These are phyloP conservation scores for Coemansia sp. DNA, from an alignment of 192 early-diverging fungal species.

Conservation along the genomic window DNA sequence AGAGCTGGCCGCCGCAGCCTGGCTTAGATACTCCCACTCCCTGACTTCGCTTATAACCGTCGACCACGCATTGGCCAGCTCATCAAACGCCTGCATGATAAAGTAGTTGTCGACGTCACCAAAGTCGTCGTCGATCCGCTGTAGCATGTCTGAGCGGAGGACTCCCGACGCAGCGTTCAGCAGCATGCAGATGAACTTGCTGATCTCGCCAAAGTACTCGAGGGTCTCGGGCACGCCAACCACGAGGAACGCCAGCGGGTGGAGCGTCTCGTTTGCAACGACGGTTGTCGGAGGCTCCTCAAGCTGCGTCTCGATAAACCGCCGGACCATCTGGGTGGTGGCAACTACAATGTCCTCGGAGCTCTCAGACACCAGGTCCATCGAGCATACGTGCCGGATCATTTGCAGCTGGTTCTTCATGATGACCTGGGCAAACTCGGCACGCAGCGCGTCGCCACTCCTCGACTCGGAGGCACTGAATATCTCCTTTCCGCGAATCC, in stretches of 20 bases:
- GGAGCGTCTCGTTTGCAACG: constrained; percentile 16
- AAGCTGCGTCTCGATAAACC: constrained; percentile 44
- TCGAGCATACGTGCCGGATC: constrained; percentile 40
- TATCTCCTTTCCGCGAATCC: constrained; percentile 35
- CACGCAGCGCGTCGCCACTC: constrained; percentile 22
- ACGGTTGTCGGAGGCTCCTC: constrained; percentile 22
- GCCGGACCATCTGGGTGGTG: constrained; percentile 44
- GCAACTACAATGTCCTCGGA: constrained; percentile 41
- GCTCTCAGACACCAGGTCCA: constrained; percentile 29
- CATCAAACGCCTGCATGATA: constrained; percentile 51
- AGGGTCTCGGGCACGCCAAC: constrained; percentile 31
- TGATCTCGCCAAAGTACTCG: constrained; percentile 43
- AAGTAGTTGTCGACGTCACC: constrained; percentile 49
- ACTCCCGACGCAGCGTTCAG: constrained; percentile 27
- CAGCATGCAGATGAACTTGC: constrained; percentile 40
- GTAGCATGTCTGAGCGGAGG: constrained; percentile 21
- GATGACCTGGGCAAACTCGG: constrained; percentile 28
- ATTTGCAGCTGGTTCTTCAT: constrained; percentile 40
- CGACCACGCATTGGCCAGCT: constrained; percentile 45
- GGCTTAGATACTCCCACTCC: constrained; percentile 27
- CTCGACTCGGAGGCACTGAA: constrained; percentile 13
- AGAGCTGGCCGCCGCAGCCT: neutral
- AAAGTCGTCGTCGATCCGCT: constrained; percentile 40
- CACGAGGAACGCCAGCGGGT: constrained; percentile 29
- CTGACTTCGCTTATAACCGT: constrained; percentile 29